These are phyloP conservation scores for Backusella circina DNA, from an alignment of 192 early-diverging fungal genomes.

Conservation along the genomic window DNA sequence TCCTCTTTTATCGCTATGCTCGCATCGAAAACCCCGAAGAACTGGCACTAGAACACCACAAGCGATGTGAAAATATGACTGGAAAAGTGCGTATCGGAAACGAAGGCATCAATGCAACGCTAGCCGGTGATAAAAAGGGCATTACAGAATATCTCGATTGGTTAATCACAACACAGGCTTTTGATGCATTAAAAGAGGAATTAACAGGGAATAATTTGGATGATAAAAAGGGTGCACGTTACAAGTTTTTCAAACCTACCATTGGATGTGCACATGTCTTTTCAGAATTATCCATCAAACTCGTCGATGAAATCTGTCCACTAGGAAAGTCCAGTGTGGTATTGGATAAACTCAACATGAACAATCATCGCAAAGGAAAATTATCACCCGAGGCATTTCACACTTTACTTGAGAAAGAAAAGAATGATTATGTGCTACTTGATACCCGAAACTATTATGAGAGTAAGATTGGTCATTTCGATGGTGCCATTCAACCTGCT, in stretches of 20 bases:
- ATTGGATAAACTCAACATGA: slow-evolving; percentile 11
- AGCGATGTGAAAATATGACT: slow-evolving; percentile 31
- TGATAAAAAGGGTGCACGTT: neutral
- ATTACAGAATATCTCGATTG: slow-evolving; percentile 46
- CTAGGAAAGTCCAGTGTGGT: slow-evolving; percentile 43
- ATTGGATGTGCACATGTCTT: slow-evolving; percentile 62
- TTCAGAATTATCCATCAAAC: slow-evolving; percentile 51
- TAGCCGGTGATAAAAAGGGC: slow-evolving; percentile 44
- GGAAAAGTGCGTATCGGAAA: slow-evolving; percentile 51
- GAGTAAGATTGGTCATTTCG: slow-evolving; percentile 57
- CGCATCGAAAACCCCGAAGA: slow-evolving; percentile 29
- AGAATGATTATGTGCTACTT: slow-evolving; percentile 32
- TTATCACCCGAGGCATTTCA: slow-evolving; percentile 53
- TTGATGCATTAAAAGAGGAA: slow-evolving; percentile 2
- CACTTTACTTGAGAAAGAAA: slow-evolving; percentile 30
- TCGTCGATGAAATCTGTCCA: slow-evolving; percentile 65
- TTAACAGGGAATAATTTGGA: neutral
- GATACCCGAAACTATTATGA: slow-evolving; percentile 74
- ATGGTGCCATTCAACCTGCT: slow-evolving; percentile 52
- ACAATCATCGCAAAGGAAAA: slow-evolving; percentile 33
- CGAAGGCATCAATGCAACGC: slow-evolving; percentile 67
- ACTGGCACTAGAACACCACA: slow-evolving; percentile 36
- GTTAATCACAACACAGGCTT: slow-evolving; percentile 15
- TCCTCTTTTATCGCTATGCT: slow-evolving; percentile 49
- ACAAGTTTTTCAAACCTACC: slow-evolving; percentile 63